Conservation (phyloP, 2,329 filamentous ascomycete species). For the Xylaria sp. region DNA sequence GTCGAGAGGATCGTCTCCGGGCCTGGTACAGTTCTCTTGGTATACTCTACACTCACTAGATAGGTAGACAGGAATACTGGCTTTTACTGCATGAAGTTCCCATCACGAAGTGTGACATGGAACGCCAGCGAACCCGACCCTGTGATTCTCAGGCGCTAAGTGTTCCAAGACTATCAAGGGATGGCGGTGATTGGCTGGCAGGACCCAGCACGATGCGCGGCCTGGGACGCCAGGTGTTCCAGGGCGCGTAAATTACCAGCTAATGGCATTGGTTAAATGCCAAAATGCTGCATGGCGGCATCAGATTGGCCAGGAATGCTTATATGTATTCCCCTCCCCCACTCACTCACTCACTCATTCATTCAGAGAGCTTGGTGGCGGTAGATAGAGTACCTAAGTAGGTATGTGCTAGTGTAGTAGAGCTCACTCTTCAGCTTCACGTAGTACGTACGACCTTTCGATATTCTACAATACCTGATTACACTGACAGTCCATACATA, state of each 20-base stretch:
- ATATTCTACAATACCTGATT: not conserved
- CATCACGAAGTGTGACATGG: constrained; percentile 47
- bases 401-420: too few relatives aligned
- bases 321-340: not conserved
- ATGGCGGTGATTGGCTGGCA: constrained; percentile 53
- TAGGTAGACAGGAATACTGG: constrained; percentile 1
- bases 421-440: too few relatives aligned
- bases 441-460: not conserved
- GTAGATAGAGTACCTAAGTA: too few relatives aligned
- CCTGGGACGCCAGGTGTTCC: constrained; percentile 52
- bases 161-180: constrained; percentile 53
- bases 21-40: not conserved
- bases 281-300: constrained; percentile 4
- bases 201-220: constrained; percentile 46
- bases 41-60: not conserved
- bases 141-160: constrained; percentile 55
- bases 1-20: constrained; percentile 15
- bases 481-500: not conserved
- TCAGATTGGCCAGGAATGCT: not conserved
- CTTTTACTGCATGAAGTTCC: constrained; percentile 26
- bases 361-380: not conserved
- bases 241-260: constrained; percentile 55
- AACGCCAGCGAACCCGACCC: constrained; percentile 52
- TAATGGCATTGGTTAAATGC: constrained; percentile 23
- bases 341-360: not conserved